Base-by-base conservation (phyloP, 2,329 filamentous ascomycete genomes). In the Didymella arachidicola region DNA sequence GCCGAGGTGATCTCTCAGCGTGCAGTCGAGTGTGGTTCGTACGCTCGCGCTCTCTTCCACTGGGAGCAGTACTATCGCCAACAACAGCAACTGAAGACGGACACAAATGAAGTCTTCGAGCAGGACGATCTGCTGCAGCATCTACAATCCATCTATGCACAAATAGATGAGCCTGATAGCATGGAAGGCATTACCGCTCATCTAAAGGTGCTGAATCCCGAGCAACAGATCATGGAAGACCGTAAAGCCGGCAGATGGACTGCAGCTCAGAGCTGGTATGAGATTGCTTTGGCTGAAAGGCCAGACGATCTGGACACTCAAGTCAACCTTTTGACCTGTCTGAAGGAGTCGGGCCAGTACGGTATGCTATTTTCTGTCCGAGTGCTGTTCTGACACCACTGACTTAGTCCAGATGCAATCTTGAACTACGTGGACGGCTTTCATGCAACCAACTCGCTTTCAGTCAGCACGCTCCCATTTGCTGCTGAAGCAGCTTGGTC, bases 131-230 rank as follows among this genome's bases (percentile, higher is more conserved):
- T 95, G 4, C 85, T 96, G 59, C 87, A 92, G 65, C 87, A 89
- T 60, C 81, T 99, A 25, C 94, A 98, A 72, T 89, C 94, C 52
- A 97, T 99, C 18, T 99, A 99, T 76, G 92, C 92, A 1, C 91
- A 97, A 68, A 98, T 99, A 60, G 95, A 99, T 71, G 95, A 99
- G 69, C 96, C 95, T 0, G 95, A 99, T 76, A 93, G 94, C 1
- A 88, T 99, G 32, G 93, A 98, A 73, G 95, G 95, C 2, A 94
- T 99, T 60, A 96, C 94, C 1, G 88, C 92, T 19, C 90, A 95
- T 73, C 81, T 98, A 3, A 89, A 90, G 58, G 87, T 93, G 11
- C 81, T 98, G n/a, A 91, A 96, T 65, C 89, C 97, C 48, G 91
- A 97, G 60, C 94, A 97, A 73, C 93, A 98, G 73, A 90, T 97